These are phyloP conservation scores for Stentor coeruleus DNA, from an alignment of 73 alveolate species.

Conservation along the genomic window DNA sequence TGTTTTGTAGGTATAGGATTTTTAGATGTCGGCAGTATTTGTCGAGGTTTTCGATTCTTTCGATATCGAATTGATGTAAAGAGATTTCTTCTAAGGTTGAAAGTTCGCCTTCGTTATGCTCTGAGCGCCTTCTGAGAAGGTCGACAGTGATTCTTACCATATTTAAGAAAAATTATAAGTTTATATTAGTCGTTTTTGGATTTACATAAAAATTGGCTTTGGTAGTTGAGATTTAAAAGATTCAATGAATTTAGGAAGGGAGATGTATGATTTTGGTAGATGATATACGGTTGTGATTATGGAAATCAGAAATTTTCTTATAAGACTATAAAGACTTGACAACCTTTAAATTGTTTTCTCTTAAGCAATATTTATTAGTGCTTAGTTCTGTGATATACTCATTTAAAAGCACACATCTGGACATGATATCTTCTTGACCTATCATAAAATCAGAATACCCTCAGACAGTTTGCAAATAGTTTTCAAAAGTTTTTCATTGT, in stretches of 20 bases:
- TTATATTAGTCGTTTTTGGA: no score
- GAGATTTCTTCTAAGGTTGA: conserved; percentile 96
- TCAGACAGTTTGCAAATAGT: conserved; percentile 94
- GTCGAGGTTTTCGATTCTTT: conserved; percentile 80
- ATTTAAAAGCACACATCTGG: conserved; percentile 87
- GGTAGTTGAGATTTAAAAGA: no score
- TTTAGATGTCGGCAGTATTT: conserved; percentile 47
- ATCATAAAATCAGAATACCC: conserved; percentile 99
- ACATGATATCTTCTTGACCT: conserved; percentile 99
- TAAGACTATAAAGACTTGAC: no score
- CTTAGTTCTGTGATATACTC: conserved; percentile 88
- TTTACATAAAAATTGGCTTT: no score
- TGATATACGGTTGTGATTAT: no score
- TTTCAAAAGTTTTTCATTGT: conserved; percentile 93
- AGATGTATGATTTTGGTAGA: no score
- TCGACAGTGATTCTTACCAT: conserved; percentile 79
- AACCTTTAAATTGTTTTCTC: no score
- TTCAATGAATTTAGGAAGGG: no score
- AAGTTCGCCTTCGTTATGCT: conserved; percentile 97
- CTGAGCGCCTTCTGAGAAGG: conserved; percentile 91
- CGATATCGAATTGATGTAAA: conserved; percentile 86
- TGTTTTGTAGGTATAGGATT: conserved; percentile 94
- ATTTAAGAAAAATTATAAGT: conserved; percentile 4
- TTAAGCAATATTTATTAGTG: no score
- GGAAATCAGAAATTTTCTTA: no score